Base-by-base conservation (phyloP, 1,284 basidiomycete genomes). In the Puccinia triticina region DNA sequence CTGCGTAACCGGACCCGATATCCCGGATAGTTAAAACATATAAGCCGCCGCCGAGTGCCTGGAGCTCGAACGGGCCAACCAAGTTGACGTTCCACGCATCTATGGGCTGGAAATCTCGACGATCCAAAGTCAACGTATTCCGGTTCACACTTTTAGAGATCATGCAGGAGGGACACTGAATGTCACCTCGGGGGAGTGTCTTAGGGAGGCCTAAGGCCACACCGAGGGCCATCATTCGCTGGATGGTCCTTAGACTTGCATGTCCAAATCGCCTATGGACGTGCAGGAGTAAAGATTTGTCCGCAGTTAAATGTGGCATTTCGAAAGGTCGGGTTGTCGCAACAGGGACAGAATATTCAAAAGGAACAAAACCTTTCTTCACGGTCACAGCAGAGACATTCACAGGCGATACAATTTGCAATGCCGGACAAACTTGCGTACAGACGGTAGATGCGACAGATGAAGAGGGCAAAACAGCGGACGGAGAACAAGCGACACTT, bases 21-120 rank as follows among this genome's bases (percentile, higher is more conserved):
- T 69, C 66, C 16, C 40, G 43, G 66, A 46, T 37, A 18, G 66
- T n/a, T 1, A 69, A 16, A 0, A 69, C 29, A 34, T 7, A 69
- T 4, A 18, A 2, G 2, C 66, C 66, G 2, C 66, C 26, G 12
- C 18, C 40, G 16, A 69, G 12, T 12, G 37, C 26, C 16, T 23
- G 21, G 7, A 26, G 26, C 26, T 74, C 72, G 40, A 74, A 57
- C 12, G 50, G 72, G 10, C 72, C 72, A 55, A 74, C 34, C 7
- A 74, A 18, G 40, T 74, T 48, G 10, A 57, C 72, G 14, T 43
- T 11, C 29, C n/a, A 16, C 2, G 50, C n/a, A 23, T 55, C 72
- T 21, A 74, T 12, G 32, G 14, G 5, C 18, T n/a, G 14, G 37
- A 53, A 43, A 12, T 43, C 40, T 7, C 40, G 40, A 43, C 40